Evolutionary conservation across 2,329 filamentous ascomycete species (phyloP), one percentile per base, ranked within the genome.

Genomic region (Aspergillus thermomutatus): DNA sequence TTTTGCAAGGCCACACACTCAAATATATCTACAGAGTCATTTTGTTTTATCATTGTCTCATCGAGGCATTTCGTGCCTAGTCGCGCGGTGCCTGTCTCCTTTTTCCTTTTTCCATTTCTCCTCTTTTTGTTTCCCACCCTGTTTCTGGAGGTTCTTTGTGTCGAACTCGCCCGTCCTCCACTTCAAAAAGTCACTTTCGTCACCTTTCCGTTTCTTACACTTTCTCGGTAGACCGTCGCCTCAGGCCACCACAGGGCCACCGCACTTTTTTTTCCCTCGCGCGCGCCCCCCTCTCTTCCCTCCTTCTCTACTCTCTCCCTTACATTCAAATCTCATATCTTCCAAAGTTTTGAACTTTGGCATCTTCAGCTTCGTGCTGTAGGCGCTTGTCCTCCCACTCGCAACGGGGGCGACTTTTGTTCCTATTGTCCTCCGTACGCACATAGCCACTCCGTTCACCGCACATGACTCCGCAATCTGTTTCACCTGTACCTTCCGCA

Each of bases 401-500:
- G 53, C 60, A 56, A 49, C 55, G 62, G 63, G 64, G 67, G 67
- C 61, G 57, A 58, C 58, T 59, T 60, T 52, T 60, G 58, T 54
- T 63, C 59, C 61, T 64, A 58, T 64, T 55, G 50, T 66, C 54
- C 56, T 59, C 57, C 63, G 59, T 60, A 55, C 56, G 49, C 61
- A 54, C 50, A 63, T 60, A 50, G 54, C 61, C 41, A 55, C 58
- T 52, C 50, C 45, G 57, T 56, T 62, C 58, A 70, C 62, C 70
- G 69, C 72, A 75, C 71, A 75, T 75, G 70, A 75, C 74, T 74
- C 72, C 72, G 57, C 66, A 66, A 66, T 70, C 71, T 61, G 63
- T 68, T 59, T 75, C 76, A 60, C 76, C 78, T 61, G 74, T 72
- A 56, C 74, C 76, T 55, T 78, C 77, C 58, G 67, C 73, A 68